Evolutionary conservation across 1,284 basidiomycete species (phyloP).

Genomic region (Puccinia hordei): DNA sequence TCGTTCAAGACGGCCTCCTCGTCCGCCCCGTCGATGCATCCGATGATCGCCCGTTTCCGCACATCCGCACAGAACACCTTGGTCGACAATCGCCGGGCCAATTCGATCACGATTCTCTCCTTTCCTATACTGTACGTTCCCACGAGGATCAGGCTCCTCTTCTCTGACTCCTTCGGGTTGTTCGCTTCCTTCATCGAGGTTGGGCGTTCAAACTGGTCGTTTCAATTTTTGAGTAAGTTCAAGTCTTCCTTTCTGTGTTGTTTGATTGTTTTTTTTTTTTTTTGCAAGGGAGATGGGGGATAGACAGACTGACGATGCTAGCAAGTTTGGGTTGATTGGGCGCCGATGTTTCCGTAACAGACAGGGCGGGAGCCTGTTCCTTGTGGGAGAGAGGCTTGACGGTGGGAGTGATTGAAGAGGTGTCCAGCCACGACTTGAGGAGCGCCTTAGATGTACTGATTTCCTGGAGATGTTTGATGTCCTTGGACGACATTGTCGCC

Average conservation of each 20-base stretch:
- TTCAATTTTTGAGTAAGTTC: background rate
- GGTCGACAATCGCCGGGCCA: constrained; percentile 6
- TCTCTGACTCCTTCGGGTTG: no score
- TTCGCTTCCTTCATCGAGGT: background rate
- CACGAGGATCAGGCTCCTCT: constrained; percentile 19
- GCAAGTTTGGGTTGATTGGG: constrained; percentile 2
- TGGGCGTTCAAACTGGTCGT: background rate
- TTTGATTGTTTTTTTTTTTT: background rate
- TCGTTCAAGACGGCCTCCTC: background rate
- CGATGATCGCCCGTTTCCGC: constrained; percentile 10
- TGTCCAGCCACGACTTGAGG: background rate
- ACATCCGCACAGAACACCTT: constrained; percentile 37
- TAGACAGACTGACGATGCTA: background rate
- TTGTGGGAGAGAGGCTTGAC: background rate
- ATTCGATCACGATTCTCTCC: constrained; percentile 35
- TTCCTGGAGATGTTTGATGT: background rate
- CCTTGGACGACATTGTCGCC: background rate
- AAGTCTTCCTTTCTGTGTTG: no score
- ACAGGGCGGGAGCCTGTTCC: background rate
- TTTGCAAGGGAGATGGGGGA: background rate
- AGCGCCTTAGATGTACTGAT: background rate
- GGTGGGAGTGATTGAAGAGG: background rate
- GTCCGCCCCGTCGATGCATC: constrained; percentile 24
- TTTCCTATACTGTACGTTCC: constrained; percentile 49
- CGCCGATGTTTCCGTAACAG: background rate